phyloP scores from a whole-genome alignment of 805 yeast genomes.

The Blastobotrys muscicola region DNA sequence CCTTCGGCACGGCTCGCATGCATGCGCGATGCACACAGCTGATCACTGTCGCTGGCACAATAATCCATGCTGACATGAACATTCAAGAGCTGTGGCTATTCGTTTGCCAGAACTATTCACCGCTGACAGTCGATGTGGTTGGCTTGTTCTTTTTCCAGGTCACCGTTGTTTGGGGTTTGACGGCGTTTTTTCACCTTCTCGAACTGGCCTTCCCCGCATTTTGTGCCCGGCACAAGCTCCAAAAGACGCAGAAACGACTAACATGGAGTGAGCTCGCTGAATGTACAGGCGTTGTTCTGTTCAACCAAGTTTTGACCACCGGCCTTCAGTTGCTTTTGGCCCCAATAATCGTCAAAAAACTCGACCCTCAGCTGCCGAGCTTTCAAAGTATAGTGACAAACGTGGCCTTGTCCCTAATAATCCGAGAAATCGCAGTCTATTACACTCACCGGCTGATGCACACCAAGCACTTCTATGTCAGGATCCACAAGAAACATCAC shows the following conservation, averaged over 20 bases:
- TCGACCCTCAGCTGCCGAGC: background rate
- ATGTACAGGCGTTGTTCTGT: conserved; percentile 5
- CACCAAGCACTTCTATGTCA: conserved; percentile 2
- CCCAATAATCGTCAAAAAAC: background rate
- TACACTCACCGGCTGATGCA: conserved; percentile 7
- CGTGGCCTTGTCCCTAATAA: conserved; percentile 4
- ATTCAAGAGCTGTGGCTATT: no score
- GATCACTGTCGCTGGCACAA: no score
- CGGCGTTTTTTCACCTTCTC: no score
- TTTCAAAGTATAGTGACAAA: conserved; percentile 1
- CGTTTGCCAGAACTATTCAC: no score
- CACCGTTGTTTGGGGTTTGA: no score
- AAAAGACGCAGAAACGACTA: conserved; percentile 6
- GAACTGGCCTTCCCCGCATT: conserved; percentile 3
- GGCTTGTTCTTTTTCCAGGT: no score
- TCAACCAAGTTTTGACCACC: conserved; percentile 4
- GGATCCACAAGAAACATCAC: conserved; percentile 10
- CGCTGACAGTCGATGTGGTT: no score
- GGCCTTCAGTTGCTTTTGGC: background rate
- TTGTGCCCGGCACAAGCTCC: conserved; percentile 9
- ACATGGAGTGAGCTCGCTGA: conserved; percentile 5
- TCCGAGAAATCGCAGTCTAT: conserved; percentile 9
- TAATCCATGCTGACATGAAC: no score
- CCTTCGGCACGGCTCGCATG: no score
- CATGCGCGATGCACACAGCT: no score